Percentiles rank a stretch among this genome's conserved stretches.
phyloP scores from a whole-genome alignment of 495 filamentous ascomycete genomes.

The Hypoxylon rickii region DNA sequence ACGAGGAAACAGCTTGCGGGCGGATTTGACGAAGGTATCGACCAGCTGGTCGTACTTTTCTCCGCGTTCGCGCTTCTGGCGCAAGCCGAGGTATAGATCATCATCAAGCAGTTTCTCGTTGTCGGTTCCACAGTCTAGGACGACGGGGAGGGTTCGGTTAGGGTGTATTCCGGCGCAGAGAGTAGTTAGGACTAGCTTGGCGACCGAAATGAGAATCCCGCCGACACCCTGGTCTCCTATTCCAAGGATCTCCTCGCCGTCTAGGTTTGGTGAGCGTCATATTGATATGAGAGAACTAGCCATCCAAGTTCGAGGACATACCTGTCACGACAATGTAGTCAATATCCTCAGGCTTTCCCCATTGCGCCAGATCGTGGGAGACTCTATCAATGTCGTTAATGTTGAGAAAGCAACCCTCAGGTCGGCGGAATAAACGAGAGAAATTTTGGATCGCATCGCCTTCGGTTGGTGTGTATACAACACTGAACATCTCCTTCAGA shows the following conservation, averaged over 20 bases:
- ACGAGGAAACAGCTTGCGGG: conserved; percentile 70
- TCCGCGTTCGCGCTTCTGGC: conserved; percentile 65
- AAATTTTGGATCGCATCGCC: conserved; percentile 90
- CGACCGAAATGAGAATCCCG: conserved; percentile 81
- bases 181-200: conserved; percentile 82
- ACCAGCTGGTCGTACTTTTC: conserved; percentile 80
- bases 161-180: conserved; percentile 86
- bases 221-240: conserved; percentile 94
- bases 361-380: conserved; percentile 66
- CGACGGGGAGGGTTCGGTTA: conserved; percentile 76
- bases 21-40: conserved; percentile 70
- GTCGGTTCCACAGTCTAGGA: conserved; percentile 87
- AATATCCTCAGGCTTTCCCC: conserved; percentile 71
- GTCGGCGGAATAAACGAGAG: conserved; percentile 75
- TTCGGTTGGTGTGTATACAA: conserved; percentile 91
- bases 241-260: conserved; percentile 72
- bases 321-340: conserved; percentile 92
- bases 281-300: not conserved
- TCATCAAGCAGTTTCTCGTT: conserved; percentile 80
- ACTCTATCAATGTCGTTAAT: conserved; percentile 62
- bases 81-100: conserved; percentile 78
- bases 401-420: conserved; percentile 69
- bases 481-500: conserved; percentile 77
- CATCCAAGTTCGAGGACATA: conserved; percentile 16
- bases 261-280: conserved; percentile 18